Evolutionary conservation across 2,329 filamentous ascomycete genomes (phyloP), one percentile per base, ranked within the genome.

Genomic region (Fonsecaea pedrosoi): DNA sequence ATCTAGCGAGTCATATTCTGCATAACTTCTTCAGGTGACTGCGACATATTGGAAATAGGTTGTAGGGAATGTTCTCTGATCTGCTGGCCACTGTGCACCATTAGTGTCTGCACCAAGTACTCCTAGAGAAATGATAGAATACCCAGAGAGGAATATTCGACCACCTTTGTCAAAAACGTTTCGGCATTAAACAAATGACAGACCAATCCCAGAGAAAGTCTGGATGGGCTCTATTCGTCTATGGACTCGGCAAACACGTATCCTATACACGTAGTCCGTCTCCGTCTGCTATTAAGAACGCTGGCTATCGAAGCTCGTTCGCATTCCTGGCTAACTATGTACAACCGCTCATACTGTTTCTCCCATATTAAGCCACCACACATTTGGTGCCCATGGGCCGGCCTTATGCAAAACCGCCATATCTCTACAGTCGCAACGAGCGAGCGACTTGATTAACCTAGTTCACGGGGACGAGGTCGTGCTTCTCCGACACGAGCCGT

Each of bases 241-340:
- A 45, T 45, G 6, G 18, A 15, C 15, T 45, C 6, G 8, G 35
- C 35, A 8, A 38, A 38, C 8, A 32, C 30, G 30, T 6, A 32
- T 32, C 30, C 35, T 13, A 10, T 38, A 9, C 1, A 50, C 50
- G 8, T 32, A 21, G 12, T 10, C n/a, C 54, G 32, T 37, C 54
- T 55, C 35, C 54, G 4, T 25, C 45, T 9, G 54, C 34, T 55
- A n/a, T 37, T 55, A 9, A 55, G 15, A 35, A 54, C 32, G 21
- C 18, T 30, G 60, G 55, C 65, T 67, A 67, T 67, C 65, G 60
- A 67, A 67, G 60, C 65, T 60, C 65, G 34, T 56, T 54, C 56
- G 32, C 38, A 37, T 62, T 48, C 50, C 38, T 13, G 48, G 8
- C 34, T 38, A 37, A 50, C 54, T 63, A 64, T 67, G 55, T 64